phyloP scores from a whole-genome alignment of 75 land plant species.

The Larix kaempferi region DNA sequence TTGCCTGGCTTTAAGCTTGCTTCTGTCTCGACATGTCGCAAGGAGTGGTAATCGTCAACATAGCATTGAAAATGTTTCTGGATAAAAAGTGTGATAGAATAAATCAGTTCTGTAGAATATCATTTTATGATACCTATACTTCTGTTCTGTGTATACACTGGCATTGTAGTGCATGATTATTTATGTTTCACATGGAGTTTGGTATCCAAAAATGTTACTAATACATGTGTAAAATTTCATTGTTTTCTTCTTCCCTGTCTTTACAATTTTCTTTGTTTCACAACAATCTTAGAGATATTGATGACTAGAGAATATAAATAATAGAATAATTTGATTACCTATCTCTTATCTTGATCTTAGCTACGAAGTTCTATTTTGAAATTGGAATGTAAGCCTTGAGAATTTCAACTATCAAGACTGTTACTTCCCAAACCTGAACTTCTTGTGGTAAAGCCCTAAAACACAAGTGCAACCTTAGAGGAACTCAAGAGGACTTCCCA shows the following conservation, averaged over 20 bases:
- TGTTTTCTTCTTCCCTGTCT: not conserved
- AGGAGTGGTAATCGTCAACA: slow-evolving; percentile 47
- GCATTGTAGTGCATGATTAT: not conserved
- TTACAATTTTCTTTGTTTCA: not conserved
- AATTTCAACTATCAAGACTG: not conserved
- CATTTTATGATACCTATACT: slow-evolving; percentile 4
- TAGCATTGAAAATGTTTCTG: not conserved
- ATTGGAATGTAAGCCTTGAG: not conserved
- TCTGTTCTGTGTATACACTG: not conserved
- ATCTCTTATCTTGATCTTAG: not conserved
- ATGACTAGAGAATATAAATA: not conserved
- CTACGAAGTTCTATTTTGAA: not conserved
- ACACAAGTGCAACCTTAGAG: not conserved
- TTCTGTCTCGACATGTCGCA: slow-evolving; percentile 36
- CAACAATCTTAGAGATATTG: not conserved
- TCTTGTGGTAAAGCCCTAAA: not conserved
- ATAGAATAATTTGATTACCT: not conserved
- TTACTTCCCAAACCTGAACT: not conserved
- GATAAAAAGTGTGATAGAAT: not conserved
- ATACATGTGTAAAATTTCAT: not conserved
- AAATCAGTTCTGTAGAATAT: not conserved
- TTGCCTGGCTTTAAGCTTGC: slow-evolving; percentile 71
- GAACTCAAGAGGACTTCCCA: no score
- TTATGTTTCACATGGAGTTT: not conserved
- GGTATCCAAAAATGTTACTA: not conserved